Base-by-base conservation (phyloP, 768 basidiomycete species). In the Suillus decipiens region DNA sequence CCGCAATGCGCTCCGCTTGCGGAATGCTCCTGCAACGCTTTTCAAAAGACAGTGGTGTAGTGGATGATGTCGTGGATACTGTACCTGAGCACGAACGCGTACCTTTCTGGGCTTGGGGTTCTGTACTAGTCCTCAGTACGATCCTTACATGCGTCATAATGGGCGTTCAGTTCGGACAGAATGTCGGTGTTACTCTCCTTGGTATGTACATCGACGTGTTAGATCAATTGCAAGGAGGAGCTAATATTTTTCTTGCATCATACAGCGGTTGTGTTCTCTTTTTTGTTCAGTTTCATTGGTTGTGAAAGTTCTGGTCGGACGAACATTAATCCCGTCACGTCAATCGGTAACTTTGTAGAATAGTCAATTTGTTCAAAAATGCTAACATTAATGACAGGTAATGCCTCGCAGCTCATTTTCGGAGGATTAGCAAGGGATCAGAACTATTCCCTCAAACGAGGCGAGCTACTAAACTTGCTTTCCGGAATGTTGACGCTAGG, bases 251-350 rank as follows among this genome's bases (percentile, higher is more conserved):
- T 14, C 14, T 17, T 42, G n/a, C 14, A 12, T 22, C 24, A 34
- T 17, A 14, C 17, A 62, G 61, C 86, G n/a, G 79, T 87, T 58
- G 42, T 87, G 67, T 79, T 87, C 42, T 84, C 83, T 45, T 87
- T 86, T 77, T 54, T 86, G 51, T 87, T 87, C 78, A 86, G 85
- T 17, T 86, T 88, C 77, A 83, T 88, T 67, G 86, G 82, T 57
- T 85, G 86, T 12, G 85, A 87, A 68, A 83, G 81, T 31, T 71
- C 82, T 51, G 85, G 86, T 45, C 75, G 79, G 61, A 87, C 85
- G 10, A 84, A 86, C 65, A 78, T 88, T 70, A 87, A 86, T 71
- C 86, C 86, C 14, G 81, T 86, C 59, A 80, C 82, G 8, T 83
- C 84, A 45, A 81, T 85, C 47, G 72, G 75, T 76, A 22, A 41